A percentile compares a stretch with the other conserved stretches of the same genome.
phyloP scores from a whole-genome alignment of 2,329 filamentous ascomycete genomes.

The Sordariomycetes sp. region DNA sequence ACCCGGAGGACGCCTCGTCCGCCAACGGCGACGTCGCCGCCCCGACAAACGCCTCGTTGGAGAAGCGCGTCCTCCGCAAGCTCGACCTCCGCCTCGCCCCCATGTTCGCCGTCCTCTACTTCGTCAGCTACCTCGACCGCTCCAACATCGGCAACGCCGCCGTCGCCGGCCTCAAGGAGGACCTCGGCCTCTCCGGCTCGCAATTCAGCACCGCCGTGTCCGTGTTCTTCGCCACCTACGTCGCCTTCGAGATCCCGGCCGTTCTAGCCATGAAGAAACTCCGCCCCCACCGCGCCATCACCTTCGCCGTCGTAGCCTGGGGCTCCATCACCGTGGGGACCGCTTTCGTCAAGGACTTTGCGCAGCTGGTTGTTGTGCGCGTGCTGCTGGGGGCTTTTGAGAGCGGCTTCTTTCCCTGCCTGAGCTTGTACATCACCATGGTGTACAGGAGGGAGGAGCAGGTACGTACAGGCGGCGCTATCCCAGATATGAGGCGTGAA shows the following conservation, averaged over 20 bases:
- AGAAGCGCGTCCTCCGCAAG: too few relatives aligned
- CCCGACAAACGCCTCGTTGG: too few relatives aligned
- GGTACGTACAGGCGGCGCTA: too few relatives aligned
- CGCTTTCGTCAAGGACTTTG: slow-evolving; percentile 35
- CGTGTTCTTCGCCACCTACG: slow-evolving; percentile 23
- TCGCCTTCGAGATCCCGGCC: slow-evolving; percentile 30
- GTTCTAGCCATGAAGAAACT: slow-evolving; percentile 26
- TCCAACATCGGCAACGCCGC: slow-evolving; percentile 59
- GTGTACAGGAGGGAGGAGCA: slow-evolving; percentile 48
- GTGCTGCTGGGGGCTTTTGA: slow-evolving; percentile 37
- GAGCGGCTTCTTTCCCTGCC: slow-evolving; percentile 40
- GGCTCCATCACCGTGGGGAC: slow-evolving; percentile 35
- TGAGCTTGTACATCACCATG: slow-evolving; percentile 27
- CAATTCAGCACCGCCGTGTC: slow-evolving; percentile 48
- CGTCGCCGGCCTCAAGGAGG: slow-evolving; percentile 48
- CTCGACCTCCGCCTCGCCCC: too few relatives aligned
- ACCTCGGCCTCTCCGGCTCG: slow-evolving; percentile 41
- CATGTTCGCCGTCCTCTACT: too few relatives aligned
- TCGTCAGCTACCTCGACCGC: not conserved
- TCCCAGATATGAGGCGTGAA: too few relatives aligned
- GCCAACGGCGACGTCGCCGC: too few relatives aligned
- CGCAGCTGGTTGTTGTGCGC: slow-evolving; percentile 34
- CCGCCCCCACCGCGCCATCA: slow-evolving; percentile 36
- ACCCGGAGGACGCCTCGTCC: too few relatives aligned
- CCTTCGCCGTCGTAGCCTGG: slow-evolving; percentile 34